Conservation (phyloP, 2,329 filamentous ascomycete species). For the Colletotrichum sp. region DNA sequence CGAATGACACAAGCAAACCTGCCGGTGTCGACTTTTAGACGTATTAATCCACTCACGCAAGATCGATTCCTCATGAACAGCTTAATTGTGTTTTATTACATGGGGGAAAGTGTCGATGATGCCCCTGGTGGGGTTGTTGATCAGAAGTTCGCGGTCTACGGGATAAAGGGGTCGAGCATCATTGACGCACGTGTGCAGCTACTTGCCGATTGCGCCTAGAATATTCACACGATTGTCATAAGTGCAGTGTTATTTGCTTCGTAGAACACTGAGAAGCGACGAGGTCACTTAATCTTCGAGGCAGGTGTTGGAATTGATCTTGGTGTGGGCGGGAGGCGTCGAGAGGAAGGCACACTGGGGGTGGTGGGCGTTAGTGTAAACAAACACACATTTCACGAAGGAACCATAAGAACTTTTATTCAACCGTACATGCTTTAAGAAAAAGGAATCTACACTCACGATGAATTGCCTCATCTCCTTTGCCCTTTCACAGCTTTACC, state of each 20-base stretch:
- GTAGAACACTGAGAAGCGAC: background rate
- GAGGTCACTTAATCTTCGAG: rapidly evolving
- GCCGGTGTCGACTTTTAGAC: conserved; percentile 30
- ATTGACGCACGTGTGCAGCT: conserved; percentile 21
- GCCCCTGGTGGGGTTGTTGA: conserved; percentile 23
- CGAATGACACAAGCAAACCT: conserved; percentile 31
- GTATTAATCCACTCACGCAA: conserved; percentile 29
- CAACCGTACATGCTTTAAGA: background rate
- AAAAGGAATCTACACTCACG: rapidly evolving
- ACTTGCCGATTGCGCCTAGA: conserved; percentile 21
- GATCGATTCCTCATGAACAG: conserved; percentile 38
- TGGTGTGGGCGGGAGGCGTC: background rate
- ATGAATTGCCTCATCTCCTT: background rate
- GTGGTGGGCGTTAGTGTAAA: background rate
- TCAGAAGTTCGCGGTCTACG: conserved; percentile 22
- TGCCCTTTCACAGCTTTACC: background rate
- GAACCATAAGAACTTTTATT: background rate
- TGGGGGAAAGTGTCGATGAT: conserved; percentile 16
- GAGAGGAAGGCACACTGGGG: background rate
- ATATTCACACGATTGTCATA: conserved; percentile 19
- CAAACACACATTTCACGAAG: background rate
- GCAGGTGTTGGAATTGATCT: background rate
- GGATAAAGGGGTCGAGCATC: conserved; percentile 12
- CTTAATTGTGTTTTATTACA: conserved; percentile 19
- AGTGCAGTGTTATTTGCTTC: background rate